Percentiles rank a stretch among this genome's conserved stretches.
Conservation (phyloP, 371 early-diverging fungal genomes). For the Cokeromyces recurvatus region DNA sequence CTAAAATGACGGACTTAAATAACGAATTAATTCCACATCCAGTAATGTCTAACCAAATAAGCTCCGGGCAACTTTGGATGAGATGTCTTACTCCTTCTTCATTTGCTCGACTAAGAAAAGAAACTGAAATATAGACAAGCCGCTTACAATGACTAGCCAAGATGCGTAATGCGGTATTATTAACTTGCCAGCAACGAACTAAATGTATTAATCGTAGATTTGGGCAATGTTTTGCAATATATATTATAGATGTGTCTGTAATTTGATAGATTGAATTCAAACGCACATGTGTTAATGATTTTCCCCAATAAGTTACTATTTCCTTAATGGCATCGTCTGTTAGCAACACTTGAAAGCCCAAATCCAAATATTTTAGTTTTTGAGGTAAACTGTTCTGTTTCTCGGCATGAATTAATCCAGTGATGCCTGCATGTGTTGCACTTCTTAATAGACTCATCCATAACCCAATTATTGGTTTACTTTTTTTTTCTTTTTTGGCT, state of each 20-base stretch:
- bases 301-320: conserved; percentile 12
- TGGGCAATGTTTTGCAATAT: conserved; percentile 25
- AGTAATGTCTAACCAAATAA: conserved; percentile 35
- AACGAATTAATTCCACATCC: conserved; percentile 31
- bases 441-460: conserved; percentile 18
- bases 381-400: not conserved
- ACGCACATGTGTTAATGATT: conserved; percentile 24
- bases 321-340: conserved; percentile 2
- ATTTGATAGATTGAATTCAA: conserved; percentile 31
- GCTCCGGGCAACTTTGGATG: conserved; percentile 6
- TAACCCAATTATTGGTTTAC: conserved; percentile 8
- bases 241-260: conserved; percentile 14
- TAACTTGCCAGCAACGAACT: conserved; percentile 38
- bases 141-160: conserved; percentile 16
- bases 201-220: conserved; percentile 27
- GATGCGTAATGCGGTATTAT: conserved; percentile 12
- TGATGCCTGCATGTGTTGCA: not conserved
- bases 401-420: not conserved
- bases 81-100: conserved; percentile 25
- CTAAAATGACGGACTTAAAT: conserved; percentile 24
- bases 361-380: conserved; percentile 9
- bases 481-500: not conserved
- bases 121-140: conserved; percentile 24
- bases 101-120: conserved; percentile 24
- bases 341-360: conserved; percentile 11